Evolutionary conservation across 1,284 basidiomycete genomes (phyloP).

Genomic region (Cutaneotrichosporon cyanovorans): DNA sequence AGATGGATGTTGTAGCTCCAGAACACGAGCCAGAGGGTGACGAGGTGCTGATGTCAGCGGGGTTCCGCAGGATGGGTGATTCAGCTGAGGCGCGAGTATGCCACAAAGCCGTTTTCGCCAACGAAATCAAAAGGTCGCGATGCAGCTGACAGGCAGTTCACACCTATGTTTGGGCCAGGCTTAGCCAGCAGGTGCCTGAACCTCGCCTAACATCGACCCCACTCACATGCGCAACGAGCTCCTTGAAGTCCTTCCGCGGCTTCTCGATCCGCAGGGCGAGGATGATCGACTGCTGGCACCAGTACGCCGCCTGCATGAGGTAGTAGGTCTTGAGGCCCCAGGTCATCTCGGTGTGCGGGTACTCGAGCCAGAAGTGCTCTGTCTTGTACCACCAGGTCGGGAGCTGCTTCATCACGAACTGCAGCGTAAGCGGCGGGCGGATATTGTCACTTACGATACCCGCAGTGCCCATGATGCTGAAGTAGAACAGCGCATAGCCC

Average conservation of each 20-base stretch:
- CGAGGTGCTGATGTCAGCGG: conserved; percentile 71
- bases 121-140: too few relatives aligned
- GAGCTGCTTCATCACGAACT: conserved; percentile 78
- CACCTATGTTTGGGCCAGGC: too few relatives aligned
- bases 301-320: conserved; percentile 80
- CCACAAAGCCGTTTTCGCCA: too few relatives aligned
- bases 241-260: conserved; percentile 82
- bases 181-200: too few relatives aligned
- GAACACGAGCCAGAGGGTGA: conserved; percentile 91
- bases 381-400: conserved; percentile 88
- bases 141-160: too few relatives aligned
- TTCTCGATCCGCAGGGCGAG: conserved; percentile 80
- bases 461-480: conserved; percentile 60
- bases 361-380: conserved; percentile 73
- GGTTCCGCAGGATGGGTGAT: too few relatives aligned
- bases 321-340: conserved; percentile 85
- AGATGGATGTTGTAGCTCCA: conserved; percentile 79
- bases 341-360: conserved; percentile 84
- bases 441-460: conserved; percentile 59
- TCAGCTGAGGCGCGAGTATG: conserved; percentile 5
- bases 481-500: conserved; percentile 78
- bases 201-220: too few relatives aligned
- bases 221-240: conserved; percentile 61
- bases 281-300: conserved; percentile 89
- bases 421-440: conserved; percentile 6